phyloP scores from a whole-genome alignment of 1,284 basidiomycete species.

The Cystobasidiaceae sp. region DNA sequence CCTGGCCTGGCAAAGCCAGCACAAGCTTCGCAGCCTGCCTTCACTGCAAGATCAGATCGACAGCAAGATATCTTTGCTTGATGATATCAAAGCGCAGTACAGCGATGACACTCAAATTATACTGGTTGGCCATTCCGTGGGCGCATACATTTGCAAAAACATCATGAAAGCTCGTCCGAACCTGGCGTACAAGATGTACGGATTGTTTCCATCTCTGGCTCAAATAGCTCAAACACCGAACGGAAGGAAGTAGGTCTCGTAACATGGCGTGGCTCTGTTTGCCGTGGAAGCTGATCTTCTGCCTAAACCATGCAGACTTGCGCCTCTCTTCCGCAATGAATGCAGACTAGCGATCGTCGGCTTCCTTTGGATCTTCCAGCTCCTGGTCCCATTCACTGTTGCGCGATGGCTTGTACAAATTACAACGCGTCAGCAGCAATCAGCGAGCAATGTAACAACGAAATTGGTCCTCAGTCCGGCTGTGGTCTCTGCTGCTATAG shows the following conservation, averaged over 20 bases:
- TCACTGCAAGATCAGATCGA: slow-evolving; percentile 15
- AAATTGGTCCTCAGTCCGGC: background rate
- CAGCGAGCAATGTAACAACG: slow-evolving; percentile 5
- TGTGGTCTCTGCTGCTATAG: slow-evolving; percentile 9
- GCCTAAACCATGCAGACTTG: background rate
- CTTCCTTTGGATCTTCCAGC: background rate
- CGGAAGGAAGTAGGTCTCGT: slow-evolving; percentile 12
- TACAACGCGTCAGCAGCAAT: background rate
- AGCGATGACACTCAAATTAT: slow-evolving; percentile 1
- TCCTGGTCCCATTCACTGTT: background rate
- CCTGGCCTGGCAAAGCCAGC: background rate
- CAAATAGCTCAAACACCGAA: slow-evolving; percentile 22
- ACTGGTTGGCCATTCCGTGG: slow-evolving; percentile 27
- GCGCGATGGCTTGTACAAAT: background rate
- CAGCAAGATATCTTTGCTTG: slow-evolving; percentile 19
- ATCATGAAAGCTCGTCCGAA: slow-evolving; percentile 14
- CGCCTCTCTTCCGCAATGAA: background rate
- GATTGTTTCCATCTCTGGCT: slow-evolving; percentile 17
- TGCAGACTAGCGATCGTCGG: background rate
- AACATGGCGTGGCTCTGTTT: too few relatives aligned
- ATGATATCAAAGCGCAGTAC: background rate
- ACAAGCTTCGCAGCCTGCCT: background rate
- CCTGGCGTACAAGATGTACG: background rate
- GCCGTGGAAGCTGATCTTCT: too few relatives aligned
- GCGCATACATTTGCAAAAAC: slow-evolving; percentile 26